These are phyloP conservation scores for Leucocoprinus leucothites DNA, from an alignment of 768 basidiomycete genomes.

Conservation along the genomic window DNA sequence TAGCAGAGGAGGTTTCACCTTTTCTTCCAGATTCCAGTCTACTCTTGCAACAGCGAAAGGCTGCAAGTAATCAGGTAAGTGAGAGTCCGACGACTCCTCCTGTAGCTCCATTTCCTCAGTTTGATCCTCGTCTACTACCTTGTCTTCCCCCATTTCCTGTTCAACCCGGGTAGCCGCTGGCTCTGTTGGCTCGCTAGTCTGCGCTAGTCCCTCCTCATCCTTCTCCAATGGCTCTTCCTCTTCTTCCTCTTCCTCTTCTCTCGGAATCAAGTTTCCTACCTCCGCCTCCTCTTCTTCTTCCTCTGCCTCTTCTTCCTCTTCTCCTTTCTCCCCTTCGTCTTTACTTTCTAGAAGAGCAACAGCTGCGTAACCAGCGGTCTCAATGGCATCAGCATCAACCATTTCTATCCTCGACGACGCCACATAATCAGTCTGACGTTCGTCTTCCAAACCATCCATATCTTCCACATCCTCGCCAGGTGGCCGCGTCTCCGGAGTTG, in stretches of 20 bases:
- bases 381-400: too few species aligned
- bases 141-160: slow-evolving; percentile 12
- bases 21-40: slow-evolving; percentile 58
- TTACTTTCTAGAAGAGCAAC: background rate
- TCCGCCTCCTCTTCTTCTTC: slow-evolving; percentile 11
- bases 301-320: slow-evolving; percentile 24
- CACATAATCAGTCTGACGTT: background rate
- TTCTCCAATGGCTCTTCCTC: slow-evolving; percentile 28
- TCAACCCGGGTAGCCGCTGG: slow-evolving; percentile 9
- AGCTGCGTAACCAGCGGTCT: too few species aligned
- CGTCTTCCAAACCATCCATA: background rate
- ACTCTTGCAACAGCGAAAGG: slow-evolving; percentile 72
- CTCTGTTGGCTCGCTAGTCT: slow-evolving; percentile 24
- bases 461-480: background rate
- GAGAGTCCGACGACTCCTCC: slow-evolving; percentile 16
- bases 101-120: background rate
- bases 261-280: slow-evolving; percentile 10
- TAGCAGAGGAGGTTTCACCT: slow-evolving; percentile 64
- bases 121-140: background rate
- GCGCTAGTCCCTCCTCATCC: slow-evolving; percentile 27
- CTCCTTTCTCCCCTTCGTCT: slow-evolving; percentile 18
- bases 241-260: slow-evolving; percentile 18
- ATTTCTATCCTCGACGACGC: background rate
- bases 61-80: slow-evolving; percentile 55
- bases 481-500: background rate